Conservation (phyloP, 805 yeast species). For the Hanseniaspora singularis region DNA sequence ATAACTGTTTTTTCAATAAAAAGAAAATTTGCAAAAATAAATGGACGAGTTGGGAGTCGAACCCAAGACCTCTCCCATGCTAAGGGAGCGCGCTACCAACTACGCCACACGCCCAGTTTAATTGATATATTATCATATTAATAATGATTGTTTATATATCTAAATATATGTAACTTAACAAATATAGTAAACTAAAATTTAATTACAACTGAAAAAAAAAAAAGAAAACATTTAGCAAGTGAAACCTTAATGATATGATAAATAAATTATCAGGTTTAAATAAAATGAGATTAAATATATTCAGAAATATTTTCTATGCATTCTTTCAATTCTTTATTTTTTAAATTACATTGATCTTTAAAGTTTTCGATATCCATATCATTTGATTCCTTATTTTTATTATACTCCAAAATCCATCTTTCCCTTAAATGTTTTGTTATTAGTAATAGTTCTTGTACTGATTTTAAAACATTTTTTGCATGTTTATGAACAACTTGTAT, state of each 20-base stretch:
- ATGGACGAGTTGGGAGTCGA: too few relatives aligned
- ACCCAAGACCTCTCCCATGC: slow-evolving; percentile 67
- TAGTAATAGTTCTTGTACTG: slow-evolving; percentile 27
- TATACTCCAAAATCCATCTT: slow-evolving; percentile 26
- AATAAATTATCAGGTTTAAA: background rate
- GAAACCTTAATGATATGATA: too few relatives aligned
- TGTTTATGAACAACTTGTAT: slow-evolving; percentile 18
- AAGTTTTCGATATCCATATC: background rate
- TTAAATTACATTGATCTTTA: background rate
- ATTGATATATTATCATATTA: background rate
- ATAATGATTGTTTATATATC: background rate
- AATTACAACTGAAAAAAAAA: too few relatives aligned
- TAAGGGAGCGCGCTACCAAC: slow-evolving; percentile 70
- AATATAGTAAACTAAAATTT: too few relatives aligned
- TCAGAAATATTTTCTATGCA: background rate
- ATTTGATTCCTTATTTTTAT: slow-evolving; percentile 18
- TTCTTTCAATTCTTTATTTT: background rate
- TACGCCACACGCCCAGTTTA: slow-evolving; percentile 55
- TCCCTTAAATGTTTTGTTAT: slow-evolving; percentile 27
- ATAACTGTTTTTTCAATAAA: too few relatives aligned
- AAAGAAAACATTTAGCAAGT: too few relatives aligned
- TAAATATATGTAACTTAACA: background rate
- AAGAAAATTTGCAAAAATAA: too few relatives aligned
- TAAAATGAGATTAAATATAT: background rate
- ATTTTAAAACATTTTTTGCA: slow-evolving; percentile 19